phyloP scores from a whole-genome alignment of 805 yeast genomes.

The Vanderwaltozyma tropicalis region DNA sequence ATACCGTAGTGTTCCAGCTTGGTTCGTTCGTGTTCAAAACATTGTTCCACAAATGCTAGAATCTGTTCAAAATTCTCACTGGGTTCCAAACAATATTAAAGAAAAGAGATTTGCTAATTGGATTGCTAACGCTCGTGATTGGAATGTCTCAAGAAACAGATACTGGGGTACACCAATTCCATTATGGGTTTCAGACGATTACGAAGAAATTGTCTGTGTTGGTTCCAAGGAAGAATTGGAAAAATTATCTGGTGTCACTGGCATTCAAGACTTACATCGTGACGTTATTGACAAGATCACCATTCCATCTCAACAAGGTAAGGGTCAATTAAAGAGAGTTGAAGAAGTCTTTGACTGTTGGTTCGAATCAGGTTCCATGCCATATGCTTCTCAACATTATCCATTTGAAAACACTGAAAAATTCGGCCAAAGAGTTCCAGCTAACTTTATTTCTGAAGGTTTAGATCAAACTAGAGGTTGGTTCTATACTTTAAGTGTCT shows the following conservation, averaged over 20 bases:
- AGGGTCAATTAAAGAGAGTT: slow-evolving; percentile 76
- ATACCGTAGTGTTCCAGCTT: slow-evolving; percentile 94
- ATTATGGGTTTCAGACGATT: slow-evolving; percentile 92
- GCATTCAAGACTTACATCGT: slow-evolving; percentile 87
- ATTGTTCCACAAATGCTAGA: slow-evolving; percentile 82
- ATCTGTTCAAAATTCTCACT: slow-evolving; percentile 74
- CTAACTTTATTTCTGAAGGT: slow-evolving; percentile 96
- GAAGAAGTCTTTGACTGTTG: slow-evolving; percentile 99
- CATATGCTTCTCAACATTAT: slow-evolving; percentile 92
- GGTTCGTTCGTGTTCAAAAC: slow-evolving; percentile 90
- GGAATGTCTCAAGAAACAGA: slow-evolving; percentile 97
- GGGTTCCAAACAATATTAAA: slow-evolving; percentile 89
- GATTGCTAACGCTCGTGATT: slow-evolving; percentile 98
- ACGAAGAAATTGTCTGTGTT: slow-evolving; percentile 83
- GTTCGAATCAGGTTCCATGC: slow-evolving; percentile 99
- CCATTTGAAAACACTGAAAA: slow-evolving; percentile 80
- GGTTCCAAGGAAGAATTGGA: slow-evolving; percentile 84
- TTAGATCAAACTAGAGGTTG: slow-evolving; percentile 99
- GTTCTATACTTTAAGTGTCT: slow-evolving; percentile 93
- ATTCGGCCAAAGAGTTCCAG: slow-evolving; percentile 78
- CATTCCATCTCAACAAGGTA: slow-evolving; percentile 85
- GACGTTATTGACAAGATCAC: slow-evolving; percentile 85
- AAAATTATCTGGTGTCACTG: slow-evolving; percentile 69
- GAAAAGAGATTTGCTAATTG: slow-evolving; percentile 95
- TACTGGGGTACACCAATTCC: slow-evolving; percentile 99